Base-by-base conservation (phyloP, 2,329 filamentous ascomycete genomes). In the Penicillium sp. region DNA sequence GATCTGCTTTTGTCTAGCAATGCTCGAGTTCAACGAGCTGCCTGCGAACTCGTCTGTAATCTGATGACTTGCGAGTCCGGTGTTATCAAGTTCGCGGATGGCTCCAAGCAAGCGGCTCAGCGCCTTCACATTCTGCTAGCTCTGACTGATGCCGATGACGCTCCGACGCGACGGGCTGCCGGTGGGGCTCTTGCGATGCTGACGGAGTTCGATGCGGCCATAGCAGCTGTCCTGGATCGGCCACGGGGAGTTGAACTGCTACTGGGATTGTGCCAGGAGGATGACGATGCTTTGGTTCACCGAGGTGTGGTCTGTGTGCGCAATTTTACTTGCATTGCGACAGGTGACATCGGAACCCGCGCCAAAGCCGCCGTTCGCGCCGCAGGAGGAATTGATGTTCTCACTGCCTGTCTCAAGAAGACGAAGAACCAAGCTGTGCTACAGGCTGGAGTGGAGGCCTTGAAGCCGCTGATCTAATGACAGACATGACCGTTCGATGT, bases 21-120 rank as follows among this genome's bases (percentile, higher is more conserved):
- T 71, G 76, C 81, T 1, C 82, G 89, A 62, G 84, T 99, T 19
- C 88, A 89, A 56, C 90, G 93, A 50, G 93, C 93, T 0, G 85
- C 91, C 0, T 90, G 91, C 27, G 93, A 99, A 73, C 82, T 99
- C 3, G 82, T 97, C 23, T 99, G 94, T 78, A 99, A 99, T 69
- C 82, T 99, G 58, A 79, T 77, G 69, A 76, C 75, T 21, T 78
- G 76, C 58, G 74, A 80, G 43, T 67, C 74, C 1, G 79, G 78
- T 3, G 66, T 80, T 13, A 74, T 74, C 50, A 77, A 79, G 53
- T 81, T 80, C 56, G 78, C 78, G 17, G 78, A 81, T 59, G 83
- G 81, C 15, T 85, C 82, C 4, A 81, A 83, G 27, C 84, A 88
- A 60, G 89, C 91, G 0, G 84, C 83, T 27, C 87, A 90, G 54